Conservation (phyloP, 1,139 yeast genomes). For the Pichia sp. region DNA sequence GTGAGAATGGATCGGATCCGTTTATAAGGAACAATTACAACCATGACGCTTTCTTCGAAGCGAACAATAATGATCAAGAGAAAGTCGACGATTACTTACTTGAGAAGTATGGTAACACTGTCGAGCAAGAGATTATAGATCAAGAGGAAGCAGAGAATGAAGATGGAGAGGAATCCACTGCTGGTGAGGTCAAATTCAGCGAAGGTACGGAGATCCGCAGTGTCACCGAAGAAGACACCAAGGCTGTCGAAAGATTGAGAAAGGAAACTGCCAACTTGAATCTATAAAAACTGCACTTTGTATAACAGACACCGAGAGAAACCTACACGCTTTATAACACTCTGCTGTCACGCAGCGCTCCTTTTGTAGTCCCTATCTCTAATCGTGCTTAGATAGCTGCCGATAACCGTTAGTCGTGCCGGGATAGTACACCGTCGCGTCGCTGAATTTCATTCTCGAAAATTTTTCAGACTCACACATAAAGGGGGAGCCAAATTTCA, state of each 20-base stretch:
- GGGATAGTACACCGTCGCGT: too few relatives aligned
- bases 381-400: too few relatives aligned
- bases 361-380: too few relatives aligned
- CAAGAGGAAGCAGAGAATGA: slow-evolving; percentile 30
- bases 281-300: too few relatives aligned
- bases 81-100: slow-evolving; percentile 69
- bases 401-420: too few relatives aligned
- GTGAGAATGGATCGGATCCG: slow-evolving; percentile 78
- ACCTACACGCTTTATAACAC: too few relatives aligned
- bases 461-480: too few relatives aligned
- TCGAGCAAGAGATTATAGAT: slow-evolving; percentile 48
- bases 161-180: slow-evolving; percentile 29
- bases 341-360: too few relatives aligned
- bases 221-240: slow-evolving; percentile 31
- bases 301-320: too few relatives aligned
- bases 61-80: slow-evolving; percentile 63
- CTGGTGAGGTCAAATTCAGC: slow-evolving; percentile 16
- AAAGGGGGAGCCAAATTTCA: too few relatives aligned
- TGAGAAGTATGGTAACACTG: slow-evolving; percentile 65
- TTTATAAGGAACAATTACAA: slow-evolving; percentile 65
- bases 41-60: slow-evolving; percentile 84
- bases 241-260: slow-evolving; percentile 26
- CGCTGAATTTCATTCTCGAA: too few relatives aligned
- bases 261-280: not conserved
- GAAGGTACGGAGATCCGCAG: slow-evolving; percentile 17